Evolutionary conservation across 331 rosid species (phyloP), one percentile per base, ranked within the genome.

Genomic region (Malus hybrid): DNA sequence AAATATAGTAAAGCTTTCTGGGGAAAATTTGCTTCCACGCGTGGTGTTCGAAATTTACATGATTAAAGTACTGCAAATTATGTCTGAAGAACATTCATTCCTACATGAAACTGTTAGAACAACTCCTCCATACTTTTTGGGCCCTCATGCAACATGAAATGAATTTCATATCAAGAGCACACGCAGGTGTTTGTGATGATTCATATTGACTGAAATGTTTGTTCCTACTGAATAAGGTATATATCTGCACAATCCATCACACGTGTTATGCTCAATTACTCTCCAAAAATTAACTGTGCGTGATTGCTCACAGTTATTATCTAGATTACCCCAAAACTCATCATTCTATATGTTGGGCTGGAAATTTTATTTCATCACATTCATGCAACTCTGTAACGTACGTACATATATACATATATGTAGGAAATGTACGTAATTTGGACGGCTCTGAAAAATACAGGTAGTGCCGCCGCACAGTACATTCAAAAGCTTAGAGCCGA

Each of bases 121-220:
- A 28, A 61, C 14, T 26, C 3, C 10, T 26, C 33, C 36, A 16
- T 61, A 61, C 66, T 26, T 58, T 34, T 57, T 58, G 76, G 52
- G 13, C 66, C 66, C 56, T 72, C 66, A 46, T 57, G 33, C 66
- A 72, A 33, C 67, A 72, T 57, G 15, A 57, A 72, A 72, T 62
- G 34, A 26, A 12, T n/a, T 26, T 71, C 75, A 33, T 55, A 12
- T n/a, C 52, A 24, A 28, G 42, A 34, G 76, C 26, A 32, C 68
- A 60, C 57, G 76, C 76, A 72, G 68, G 68, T 60, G 36, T 72
- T 34, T 33, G 66, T 36, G 39, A 73, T 73, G 39, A 73, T 73
- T 42, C 36, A n/a, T 72, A 30, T 58, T 10, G 67, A 57, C 77
- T 61, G 57, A 10, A 32, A 13, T 39, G 32, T 63, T 39, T 73